phyloP scores from a whole-genome alignment of 305 asterid species.

The Fraxinus xanthoxyloides region DNA sequence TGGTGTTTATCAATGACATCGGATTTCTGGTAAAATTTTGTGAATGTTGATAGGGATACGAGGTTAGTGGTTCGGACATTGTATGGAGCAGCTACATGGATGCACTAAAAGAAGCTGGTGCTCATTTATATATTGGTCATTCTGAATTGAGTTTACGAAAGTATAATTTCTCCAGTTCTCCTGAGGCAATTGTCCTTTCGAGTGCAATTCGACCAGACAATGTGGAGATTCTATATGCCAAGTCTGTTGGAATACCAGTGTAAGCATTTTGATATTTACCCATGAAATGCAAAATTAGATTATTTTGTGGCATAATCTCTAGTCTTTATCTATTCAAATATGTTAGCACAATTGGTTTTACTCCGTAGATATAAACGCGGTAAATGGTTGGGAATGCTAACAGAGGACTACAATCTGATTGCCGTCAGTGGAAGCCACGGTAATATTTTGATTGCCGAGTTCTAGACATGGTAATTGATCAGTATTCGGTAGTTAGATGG shows the following conservation, averaged over 20 bases:
- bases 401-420: slow-evolving; percentile 34
- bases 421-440: slow-evolving; percentile 46
- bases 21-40: neutral
- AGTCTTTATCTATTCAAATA: neutral
- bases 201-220: slow-evolving; percentile 37
- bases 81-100: slow-evolving; percentile 39
- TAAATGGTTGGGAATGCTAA: slow-evolving; percentile 39
- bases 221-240: slow-evolving; percentile 38
- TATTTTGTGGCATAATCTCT: neutral
- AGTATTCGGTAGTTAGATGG: neutral
- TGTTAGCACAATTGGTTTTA: neutral
- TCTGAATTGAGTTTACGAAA: slow-evolving; percentile 32
- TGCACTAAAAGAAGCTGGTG: slow-evolving; percentile 32
- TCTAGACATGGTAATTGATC: neutral
- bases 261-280: slow-evolving; percentile 12
- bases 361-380: slow-evolving; percentile 34
- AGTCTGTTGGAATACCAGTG: slow-evolving; percentile 29
- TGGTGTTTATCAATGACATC: neutral
- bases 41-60: slow-evolving; percentile 28
- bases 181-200: slow-evolving; percentile 37
- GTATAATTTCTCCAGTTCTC: slow-evolving; percentile 16
- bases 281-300: neutral
- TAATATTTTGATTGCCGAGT: slow-evolving; percentile 16
- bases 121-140: slow-evolving; percentile 30
- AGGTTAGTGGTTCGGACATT: slow-evolving; percentile 41